Base-by-base conservation (phyloP, 371 early-diverging fungal species). In the Rhizomucor pusillus region DNA sequence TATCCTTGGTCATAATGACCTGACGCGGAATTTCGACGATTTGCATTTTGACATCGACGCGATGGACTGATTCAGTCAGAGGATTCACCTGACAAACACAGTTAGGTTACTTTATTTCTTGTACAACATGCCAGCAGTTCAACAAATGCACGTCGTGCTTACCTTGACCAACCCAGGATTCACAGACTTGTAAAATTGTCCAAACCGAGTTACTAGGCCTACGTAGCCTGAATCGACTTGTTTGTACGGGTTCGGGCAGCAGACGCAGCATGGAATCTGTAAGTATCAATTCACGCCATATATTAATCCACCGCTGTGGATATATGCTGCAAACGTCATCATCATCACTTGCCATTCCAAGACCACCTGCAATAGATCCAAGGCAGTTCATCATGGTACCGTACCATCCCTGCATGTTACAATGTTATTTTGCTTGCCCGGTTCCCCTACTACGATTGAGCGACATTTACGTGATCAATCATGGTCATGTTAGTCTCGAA, bases 1-100 rank as follows among this genome's bases (percentile, higher is more conserved):
- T 94, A 70, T 94, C 94, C 50, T 90, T 90, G 56, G 95, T 92
- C 78, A 93, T 90, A 63, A 95, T 88, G 16, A 74, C 70, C 67
- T 95, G 92, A n/a, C 67, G 56, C 6, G 84, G 81, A 43, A 95
- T 87, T 43, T 82, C 71, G 13, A 79, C 76, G 23, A 92, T 83
- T 63, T 90, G 91, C 33, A 93, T 80, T 57, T 85, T 87, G 59
- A 92, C 80, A 61, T 92, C 89, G 3, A 92, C 84, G 19, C 59
- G 66, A n/a, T 52, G 46, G 24, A 93, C 59, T 2, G 46, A 25
- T 59, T 95, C 95, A 0, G 92, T 87, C 29, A 84, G 45, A 0
- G 84, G 80, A 66, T 96, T 95, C 53, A 72, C 65, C 68, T 67
- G 43, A 41, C 16, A 25, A 39, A 7, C 43, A 43, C 19, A 22